A percentile compares a stretch with the other conserved stretches of the same genome.
Evolutionary conservation across 257 asterid genomes (phyloP).

Genomic region (Anisodus tanguticus): DNA sequence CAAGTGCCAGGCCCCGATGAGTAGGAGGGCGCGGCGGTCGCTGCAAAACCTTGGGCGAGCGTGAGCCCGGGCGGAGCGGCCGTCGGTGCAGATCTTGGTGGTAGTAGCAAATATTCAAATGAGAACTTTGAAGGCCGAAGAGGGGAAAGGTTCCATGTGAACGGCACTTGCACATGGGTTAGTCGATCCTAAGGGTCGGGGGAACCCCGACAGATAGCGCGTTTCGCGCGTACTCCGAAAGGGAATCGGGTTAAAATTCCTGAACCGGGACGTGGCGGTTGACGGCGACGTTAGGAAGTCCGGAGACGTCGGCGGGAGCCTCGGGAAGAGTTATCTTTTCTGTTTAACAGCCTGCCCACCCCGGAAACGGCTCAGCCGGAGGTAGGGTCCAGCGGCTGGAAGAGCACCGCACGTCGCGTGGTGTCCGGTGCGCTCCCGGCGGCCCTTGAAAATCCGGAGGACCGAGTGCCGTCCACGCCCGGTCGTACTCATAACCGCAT

Average conservation of each 20-base stretch:
- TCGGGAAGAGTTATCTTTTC: constrained; percentile 59
- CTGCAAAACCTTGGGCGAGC: no score
- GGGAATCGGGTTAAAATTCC: constrained; percentile 23
- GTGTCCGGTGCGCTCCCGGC: constrained; percentile 77
- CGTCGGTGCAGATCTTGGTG: not conserved
- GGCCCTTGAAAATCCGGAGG: constrained; percentile 80
- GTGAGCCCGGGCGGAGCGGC: not conserved
- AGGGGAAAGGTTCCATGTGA: constrained; percentile 26
- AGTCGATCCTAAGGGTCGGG: constrained; percentile 21
- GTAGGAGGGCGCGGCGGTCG: no score
- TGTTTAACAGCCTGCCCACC: constrained; percentile 57
- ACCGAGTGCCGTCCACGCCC: constrained; percentile 60
- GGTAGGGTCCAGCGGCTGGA: constrained; percentile 53
- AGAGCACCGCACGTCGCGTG: constrained; percentile 75
- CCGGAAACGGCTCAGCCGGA: not conserved
- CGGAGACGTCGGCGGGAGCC: constrained; percentile 50
- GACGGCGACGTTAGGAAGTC: constrained; percentile 34
- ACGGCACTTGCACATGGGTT: constrained; percentile 27
- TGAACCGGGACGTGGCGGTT: constrained; percentile 11
- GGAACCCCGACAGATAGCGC: constrained; percentile 20
- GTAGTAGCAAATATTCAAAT: constrained; percentile 15
- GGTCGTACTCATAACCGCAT: constrained; percentile 59
- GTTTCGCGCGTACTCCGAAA: not conserved
- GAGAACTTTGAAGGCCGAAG: constrained; percentile 20
- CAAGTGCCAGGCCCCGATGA: no score